These are phyloP conservation scores for Didymella exigua DNA, from an alignment of 2,329 filamentous ascomycete species.

Conservation along the genomic window DNA sequence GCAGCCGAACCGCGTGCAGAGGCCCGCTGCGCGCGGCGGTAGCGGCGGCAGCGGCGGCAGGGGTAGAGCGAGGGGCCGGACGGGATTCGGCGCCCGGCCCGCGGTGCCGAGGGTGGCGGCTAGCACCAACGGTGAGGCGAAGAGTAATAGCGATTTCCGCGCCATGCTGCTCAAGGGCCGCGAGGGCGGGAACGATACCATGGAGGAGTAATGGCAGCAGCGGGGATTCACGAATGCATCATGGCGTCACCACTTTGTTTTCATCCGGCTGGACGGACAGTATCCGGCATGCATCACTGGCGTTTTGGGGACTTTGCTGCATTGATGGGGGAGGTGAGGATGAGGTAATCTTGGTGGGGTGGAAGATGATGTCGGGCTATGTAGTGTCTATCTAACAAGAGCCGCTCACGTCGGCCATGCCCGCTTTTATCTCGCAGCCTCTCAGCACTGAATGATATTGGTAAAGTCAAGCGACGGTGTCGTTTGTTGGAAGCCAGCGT, in stretches of 20 bases:
- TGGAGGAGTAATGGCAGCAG: constrained; percentile 32
- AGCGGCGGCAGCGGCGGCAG: too few species aligned
- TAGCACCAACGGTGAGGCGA: constrained; percentile 39
- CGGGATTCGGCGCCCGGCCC: constrained; percentile 38
- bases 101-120: constrained; percentile 26
- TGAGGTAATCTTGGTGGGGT: background rate
- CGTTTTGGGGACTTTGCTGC: constrained; percentile 1
- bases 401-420: background rate
- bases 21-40: constrained; percentile 35
- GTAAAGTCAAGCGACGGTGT: too few species aligned
- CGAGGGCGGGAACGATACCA: constrained; percentile 28
- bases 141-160: constrained; percentile 65
- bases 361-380: background rate
- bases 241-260: constrained; percentile 6
- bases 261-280: constrained; percentile 9
- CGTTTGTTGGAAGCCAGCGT: too few species aligned
- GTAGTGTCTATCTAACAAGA: background rate
- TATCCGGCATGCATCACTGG: constrained; percentile 15
- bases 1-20: constrained; percentile 34
- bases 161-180: constrained; percentile 55
- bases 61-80: constrained; percentile 37
- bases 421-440: background rate
- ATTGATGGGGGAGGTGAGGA: background rate
- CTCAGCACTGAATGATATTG: too few species aligned
- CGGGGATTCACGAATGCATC: constrained; percentile 13